phyloP scores from a whole-genome alignment of 805 yeast genomes.

The Cyberlindnera euphorbiiphila region DNA sequence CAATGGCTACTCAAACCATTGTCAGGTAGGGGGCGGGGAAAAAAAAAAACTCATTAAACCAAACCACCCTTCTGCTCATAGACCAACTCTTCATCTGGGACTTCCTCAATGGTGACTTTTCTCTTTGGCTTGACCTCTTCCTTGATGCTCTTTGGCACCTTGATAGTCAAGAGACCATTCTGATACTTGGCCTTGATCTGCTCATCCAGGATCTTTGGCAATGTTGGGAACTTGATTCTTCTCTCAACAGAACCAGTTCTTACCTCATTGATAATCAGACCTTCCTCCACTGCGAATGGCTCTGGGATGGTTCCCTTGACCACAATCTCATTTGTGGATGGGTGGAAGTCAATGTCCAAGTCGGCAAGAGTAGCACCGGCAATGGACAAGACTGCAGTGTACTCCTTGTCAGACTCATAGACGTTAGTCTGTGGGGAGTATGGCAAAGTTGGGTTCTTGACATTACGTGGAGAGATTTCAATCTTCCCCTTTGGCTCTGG shows the following conservation, averaged over 20 bases:
- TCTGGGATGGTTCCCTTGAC: conserved; percentile 43
- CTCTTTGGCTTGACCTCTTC: conserved; percentile 37
- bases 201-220: conserved; percentile 50
- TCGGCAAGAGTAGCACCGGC: conserved; percentile 57
- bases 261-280: conserved; percentile 47
- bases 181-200: conserved; percentile 48
- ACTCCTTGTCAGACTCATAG: conserved; percentile 45
- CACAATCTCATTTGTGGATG: conserved; percentile 49
- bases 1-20: no score
- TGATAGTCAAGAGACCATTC: conserved; percentile 52
- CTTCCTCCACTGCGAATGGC: conserved; percentile 23
- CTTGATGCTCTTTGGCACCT: conserved; percentile 43
- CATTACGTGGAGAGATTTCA: conserved; percentile 27
- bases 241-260: conserved; percentile 57
- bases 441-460: conserved; percentile 35
- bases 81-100: conserved; percentile 45
- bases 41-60: background rate
- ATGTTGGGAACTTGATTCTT: conserved; percentile 49
- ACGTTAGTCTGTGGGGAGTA: conserved; percentile 58
- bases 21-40: no score
- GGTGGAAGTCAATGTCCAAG: conserved; percentile 56
- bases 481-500: conserved; percentile 29
- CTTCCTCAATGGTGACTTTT: conserved; percentile 43
- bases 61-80: conserved; percentile 34
- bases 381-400: conserved; percentile 46